These are phyloP conservation scores for Pycnococcus provasolii DNA, from an alignment of 139 green algal species.

Conservation along the genomic window DNA sequence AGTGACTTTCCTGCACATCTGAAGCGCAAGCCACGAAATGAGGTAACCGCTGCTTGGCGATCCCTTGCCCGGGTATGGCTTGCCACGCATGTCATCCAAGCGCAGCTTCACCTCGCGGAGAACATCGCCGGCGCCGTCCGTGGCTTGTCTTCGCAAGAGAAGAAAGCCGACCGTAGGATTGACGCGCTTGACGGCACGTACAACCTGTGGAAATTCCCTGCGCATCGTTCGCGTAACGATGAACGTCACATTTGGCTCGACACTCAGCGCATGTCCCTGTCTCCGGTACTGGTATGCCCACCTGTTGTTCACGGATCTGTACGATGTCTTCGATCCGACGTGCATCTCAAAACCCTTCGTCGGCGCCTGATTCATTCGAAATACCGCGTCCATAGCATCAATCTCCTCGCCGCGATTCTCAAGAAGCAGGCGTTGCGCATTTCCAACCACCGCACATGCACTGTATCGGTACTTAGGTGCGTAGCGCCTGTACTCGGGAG, in stretches of 20 bases:
- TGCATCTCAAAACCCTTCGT: no score
- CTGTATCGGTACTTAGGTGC: no score
- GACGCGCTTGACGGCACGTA: neutral
- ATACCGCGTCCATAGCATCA: no score
- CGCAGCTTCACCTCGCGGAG: conserved; percentile 17
- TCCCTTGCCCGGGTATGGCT: conserved; percentile 22
- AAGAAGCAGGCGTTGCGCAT: no score
- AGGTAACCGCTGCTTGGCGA: conserved; percentile 17
- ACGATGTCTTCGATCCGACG: conserved; percentile 2
- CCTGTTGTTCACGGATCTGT: conserved; percentile 19
- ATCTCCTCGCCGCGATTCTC: no score
- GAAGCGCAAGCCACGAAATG: conserved; percentile 8
- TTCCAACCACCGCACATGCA: no score
- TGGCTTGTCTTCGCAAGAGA: neutral
- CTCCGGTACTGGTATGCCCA: conserved; percentile 9
- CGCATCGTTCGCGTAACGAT: conserved; percentile 1
- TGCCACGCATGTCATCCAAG: conserved; percentile 8
- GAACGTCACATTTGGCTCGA: neutral
- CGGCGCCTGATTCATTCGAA: no score
- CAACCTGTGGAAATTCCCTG: conserved; percentile 4
- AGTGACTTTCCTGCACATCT: conserved; percentile 14
- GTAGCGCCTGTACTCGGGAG: no score
- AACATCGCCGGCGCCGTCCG: conserved; percentile 6
- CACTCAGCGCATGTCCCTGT: conserved; percentile 3
- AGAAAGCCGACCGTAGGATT: neutral